Base-by-base conservation (phyloP, 2,329 filamentous ascomycete species). In the Colletotrichum incanum region DNA sequence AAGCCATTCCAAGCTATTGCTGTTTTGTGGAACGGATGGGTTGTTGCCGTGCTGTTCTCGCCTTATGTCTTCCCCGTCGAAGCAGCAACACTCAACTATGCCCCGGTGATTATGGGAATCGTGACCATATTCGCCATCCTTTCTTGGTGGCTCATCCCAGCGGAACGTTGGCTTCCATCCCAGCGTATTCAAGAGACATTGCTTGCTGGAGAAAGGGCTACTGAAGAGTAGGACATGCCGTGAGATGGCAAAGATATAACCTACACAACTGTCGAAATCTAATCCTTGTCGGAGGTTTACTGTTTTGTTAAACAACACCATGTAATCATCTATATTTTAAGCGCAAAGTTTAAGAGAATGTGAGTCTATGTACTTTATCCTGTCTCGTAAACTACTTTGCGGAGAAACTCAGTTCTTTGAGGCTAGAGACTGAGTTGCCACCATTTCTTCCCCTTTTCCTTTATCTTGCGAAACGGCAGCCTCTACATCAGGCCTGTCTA, bases 1-100 rank as follows among this genome's bases (percentile, higher is more conserved):
- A 84, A 82, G 70, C 84, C 85, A 0, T 86, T 87, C 65, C 85
- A 86, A 67, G 79, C 85, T 31, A 84, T 87, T 61, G 80, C 82
- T 0, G 82, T 86, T 1, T 78, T 86, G 54, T 87, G 85, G 85
- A 87, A 87, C 61, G 84, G 79, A 0, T 87, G 84, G 84, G 84
- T 87, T 3, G 85, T 86, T 2, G 85, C 85, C 0, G 79, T 87
- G 3, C 74, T 87, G 8, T 86, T 84, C 67, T 85, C 84, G 0
- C 85, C 85, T 0, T 86, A 86, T 45, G 73, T 74, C 12, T 87
- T 85, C 47, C 85, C 85, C 0, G 85, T 86, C 1, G 78, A 77
- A 0, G 84, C 80, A 1, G 76, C 81, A 23, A 85, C 79, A 7
- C 72, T 87, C 18, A 87, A 87, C 71, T 87, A 86, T 79, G 86